Percentiles rank a stretch among this genome's conserved stretches.
These are phyloP conservation scores for Musa acuminata DNA, from an alignment of 176 grass and related monocot species.

Conservation along the genomic window DNA sequence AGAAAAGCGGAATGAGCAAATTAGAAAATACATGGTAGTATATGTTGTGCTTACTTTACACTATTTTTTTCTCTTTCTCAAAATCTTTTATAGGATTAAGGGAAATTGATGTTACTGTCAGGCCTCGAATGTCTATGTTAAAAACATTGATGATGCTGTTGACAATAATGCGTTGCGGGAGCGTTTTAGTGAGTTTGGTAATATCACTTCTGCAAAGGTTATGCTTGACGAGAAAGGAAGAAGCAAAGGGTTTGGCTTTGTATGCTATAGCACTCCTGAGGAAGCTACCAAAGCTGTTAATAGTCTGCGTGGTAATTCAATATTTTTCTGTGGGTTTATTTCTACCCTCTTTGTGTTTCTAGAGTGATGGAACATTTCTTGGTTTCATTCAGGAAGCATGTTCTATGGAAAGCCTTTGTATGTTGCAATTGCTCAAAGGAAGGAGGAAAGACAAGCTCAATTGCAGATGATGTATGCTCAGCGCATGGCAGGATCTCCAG, in stretches of 20 bases:
- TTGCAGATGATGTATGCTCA: constrained; percentile 43
- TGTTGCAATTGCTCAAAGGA: constrained; percentile 66
- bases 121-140: constrained; percentile 79
- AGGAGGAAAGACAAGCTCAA: constrained; percentile 58
- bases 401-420: constrained; percentile 83
- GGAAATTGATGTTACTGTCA: constrained; percentile 16
- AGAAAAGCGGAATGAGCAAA: constrained; percentile 62
- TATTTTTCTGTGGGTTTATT: neutral
- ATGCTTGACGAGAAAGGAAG: constrained; percentile 72
- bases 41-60: neutral
- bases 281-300: constrained; percentile 59
- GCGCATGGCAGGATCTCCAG: constrained; percentile 27
- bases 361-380: neutral
- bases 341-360: neutral
- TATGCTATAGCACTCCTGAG: constrained; percentile 62
- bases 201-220: constrained; percentile 64
- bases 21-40: constrained; percentile 62
- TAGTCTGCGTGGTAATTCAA: constrained; percentile 50
- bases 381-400: constrained; percentile 46
- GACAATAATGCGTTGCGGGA: constrained; percentile 46
- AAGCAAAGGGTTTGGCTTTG: constrained; percentile 87
- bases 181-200: constrained; percentile 63
- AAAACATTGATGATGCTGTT: constrained; percentile 64
- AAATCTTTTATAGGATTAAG: neutral
- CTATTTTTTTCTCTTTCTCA: neutral